These are phyloP conservation scores for Teratosphaeria pseudoeucalypti DNA, from an alignment of 2,329 filamentous ascomycete genomes.

Conservation along the genomic window DNA sequence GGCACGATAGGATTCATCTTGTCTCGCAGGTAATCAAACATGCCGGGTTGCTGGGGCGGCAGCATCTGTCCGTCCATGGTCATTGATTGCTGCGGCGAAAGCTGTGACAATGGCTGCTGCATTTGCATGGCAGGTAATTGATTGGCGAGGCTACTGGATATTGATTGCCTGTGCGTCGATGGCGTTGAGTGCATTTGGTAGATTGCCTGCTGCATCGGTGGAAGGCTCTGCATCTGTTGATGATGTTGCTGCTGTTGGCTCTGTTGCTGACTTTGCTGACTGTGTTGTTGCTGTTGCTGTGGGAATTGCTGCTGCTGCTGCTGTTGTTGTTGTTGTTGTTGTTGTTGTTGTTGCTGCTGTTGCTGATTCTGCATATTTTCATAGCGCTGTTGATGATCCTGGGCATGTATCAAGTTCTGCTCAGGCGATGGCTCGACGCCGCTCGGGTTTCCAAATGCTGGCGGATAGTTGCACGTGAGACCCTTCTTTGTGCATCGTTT, in stretches of 20 bases:
- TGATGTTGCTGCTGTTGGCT: conserved; percentile 2
- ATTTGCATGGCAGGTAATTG: conserved; percentile 9
- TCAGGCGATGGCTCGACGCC: conserved; percentile 14
- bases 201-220: conserved; percentile 13
- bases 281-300: neutral
- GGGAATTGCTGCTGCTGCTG: neutral
- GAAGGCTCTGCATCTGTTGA: conserved; percentile 4
- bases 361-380: conserved; percentile 3
- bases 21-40: conserved; percentile 26
- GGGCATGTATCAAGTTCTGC: conserved; percentile 9
- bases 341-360: neutral
- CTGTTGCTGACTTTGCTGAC: conserved; percentile 1
- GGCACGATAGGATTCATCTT: conserved; percentile 20
- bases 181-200: conserved; percentile 13
- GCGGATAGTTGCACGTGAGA: conserved; percentile 32
- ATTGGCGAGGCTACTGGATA: conserved; percentile 4
- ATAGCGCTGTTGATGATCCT: conserved; percentile 13
- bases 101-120: conserved; percentile 1
- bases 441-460: conserved; percentile 11
- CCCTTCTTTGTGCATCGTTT: conserved; percentile 41
- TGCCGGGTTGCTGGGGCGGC: conserved; percentile 17
- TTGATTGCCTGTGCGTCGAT: conserved; percentile 10
- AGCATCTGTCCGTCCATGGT: conserved; percentile 19
- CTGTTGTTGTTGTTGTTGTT: conserved; percentile 1
- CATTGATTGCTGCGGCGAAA: conserved; percentile 10